Percentiles rank a stretch among this genome's conserved stretches.
Evolutionary conservation across 2,329 filamentous ascomycete genomes (phyloP).

Genomic region (Tricladium varicosporioides): DNA sequence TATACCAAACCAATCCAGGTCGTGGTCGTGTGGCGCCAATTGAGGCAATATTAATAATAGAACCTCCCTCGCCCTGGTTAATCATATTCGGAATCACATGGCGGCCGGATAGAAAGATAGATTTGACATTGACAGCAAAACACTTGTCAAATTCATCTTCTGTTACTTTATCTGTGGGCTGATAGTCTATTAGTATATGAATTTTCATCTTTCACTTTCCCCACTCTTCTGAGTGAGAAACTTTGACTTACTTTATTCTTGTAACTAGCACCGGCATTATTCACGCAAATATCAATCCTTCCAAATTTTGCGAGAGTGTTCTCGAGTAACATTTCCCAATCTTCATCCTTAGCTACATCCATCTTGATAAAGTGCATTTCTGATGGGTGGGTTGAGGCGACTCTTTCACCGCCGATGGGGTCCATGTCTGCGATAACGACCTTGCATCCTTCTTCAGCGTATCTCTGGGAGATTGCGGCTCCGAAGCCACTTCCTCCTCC

Average conservation of each 20-base stretch:
- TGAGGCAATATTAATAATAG: constrained; percentile 65
- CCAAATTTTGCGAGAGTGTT: constrained; percentile 46
- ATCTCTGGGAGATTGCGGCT: constrained; percentile 57
- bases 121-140: constrained; percentile 68
- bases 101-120: constrained; percentile 56
- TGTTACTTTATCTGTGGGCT: constrained; percentile 59
- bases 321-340: constrained; percentile 52
- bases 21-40: constrained; percentile 62
- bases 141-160: constrained; percentile 65
- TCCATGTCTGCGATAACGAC: constrained; percentile 64
- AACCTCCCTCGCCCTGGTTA: constrained; percentile 53
- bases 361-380: constrained; percentile 39
- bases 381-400: constrained; percentile 38
- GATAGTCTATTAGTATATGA: constrained; percentile 3
- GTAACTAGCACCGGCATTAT: constrained; percentile 61
- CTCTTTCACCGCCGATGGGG: constrained; percentile 46
- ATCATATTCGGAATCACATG: constrained; percentile 61
- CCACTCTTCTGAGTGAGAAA: neutral
- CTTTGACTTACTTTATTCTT: constrained; percentile 46
- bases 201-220: neutral
- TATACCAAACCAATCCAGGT: constrained; percentile 67
- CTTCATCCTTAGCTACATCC: constrained; percentile 50
- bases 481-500: constrained; percentile 64
- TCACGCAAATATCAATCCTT: constrained; percentile 56
- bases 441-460: constrained; percentile 56